Base-by-base conservation (phyloP, 1,139 yeast genomes). In the Starmera stellimalicola region DNA sequence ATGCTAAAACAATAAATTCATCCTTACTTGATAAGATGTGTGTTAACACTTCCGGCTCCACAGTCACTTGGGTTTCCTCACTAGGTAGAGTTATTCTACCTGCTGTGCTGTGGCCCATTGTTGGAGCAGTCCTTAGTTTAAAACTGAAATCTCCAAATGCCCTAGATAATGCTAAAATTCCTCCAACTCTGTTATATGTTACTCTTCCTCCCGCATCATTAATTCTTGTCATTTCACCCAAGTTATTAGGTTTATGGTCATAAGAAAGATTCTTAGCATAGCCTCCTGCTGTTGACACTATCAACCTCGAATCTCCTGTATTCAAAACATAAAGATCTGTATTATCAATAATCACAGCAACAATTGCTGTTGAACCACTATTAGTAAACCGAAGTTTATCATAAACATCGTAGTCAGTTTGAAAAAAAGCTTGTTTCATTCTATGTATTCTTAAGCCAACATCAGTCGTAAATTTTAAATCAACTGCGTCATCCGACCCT, bases 101-200 rank as follows among this genome's bases (percentile, higher is more conserved):
- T 20, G 9, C 4, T 3, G 23, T 3, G 3, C n/a, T 10, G 4
- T 10, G n/a, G 3, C n/a, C n/a, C 3, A 10, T 20, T n/a, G 4
- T 20, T 10, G 23, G 23, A 10, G 9, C n/a, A 36, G n/a, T n/a
- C 64, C 77, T 54, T 37, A 57, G 47, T 42, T 64, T 81, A 54
- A 81, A 81, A 43, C 69, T 70, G 50, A 76, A 78, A 53, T 81
- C 91, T 6, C 91, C 87, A 57, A 81, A 77, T 12, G 91, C 88
- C 47, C 91, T 62, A 29, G 83, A 73, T 33, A 81, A 58, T 6
- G 88, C 88, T 37, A 81, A 55, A 1, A 80, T 70, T 32, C 84
- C 87, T 46, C 81, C 81, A 11, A 81, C 83, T 43, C 93, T 61
- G 32, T 77, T 77, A 41, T 73, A 68, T 7, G 73, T 61, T 3